Percentiles rank a stretch among this genome's conserved stretches.
phyloP scores from a whole-genome alignment of 345 rosid genomes.

The Triadica sebifera region DNA sequence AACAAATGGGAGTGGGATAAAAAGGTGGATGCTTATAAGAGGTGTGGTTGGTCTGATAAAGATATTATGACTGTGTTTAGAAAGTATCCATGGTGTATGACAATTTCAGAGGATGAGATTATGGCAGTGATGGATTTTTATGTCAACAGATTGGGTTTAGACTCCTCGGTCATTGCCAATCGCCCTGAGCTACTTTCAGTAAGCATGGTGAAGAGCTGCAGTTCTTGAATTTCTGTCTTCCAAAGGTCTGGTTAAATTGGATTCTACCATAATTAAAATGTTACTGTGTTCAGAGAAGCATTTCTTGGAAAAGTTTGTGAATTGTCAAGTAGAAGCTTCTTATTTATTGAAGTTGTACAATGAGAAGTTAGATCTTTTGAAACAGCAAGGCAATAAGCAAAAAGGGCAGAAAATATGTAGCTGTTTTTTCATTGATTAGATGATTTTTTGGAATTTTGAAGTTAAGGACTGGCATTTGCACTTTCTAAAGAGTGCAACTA shows the following conservation, averaged over 20 bases:
- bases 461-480: no score
- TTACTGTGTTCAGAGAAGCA: neutral
- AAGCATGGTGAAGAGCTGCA: conserved; percentile 38
- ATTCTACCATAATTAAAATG: neutral
- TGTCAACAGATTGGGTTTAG: conserved; percentile 40
- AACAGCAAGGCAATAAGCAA: no score
- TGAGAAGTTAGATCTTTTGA: no score
- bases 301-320: neutral
- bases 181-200: conserved; percentile 33
- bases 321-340: conserved; percentile 8
- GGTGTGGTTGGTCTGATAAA: no score
- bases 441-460: no score
- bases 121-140: conserved; percentile 39
- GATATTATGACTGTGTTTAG: conserved; percentile 40
- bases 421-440: no score
- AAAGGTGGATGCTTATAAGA: no score
- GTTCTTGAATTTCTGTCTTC: conserved; percentile 6
- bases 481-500: no score
- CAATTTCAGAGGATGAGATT: conserved; percentile 40
- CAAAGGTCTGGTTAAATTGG: conserved; percentile 11
- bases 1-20: conserved; percentile 55
- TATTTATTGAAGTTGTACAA: neutral
- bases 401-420: no score
- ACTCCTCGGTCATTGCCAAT: conserved; percentile 29
- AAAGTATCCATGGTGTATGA: conserved; percentile 43